Percentiles rank a stretch among this genome's conserved stretches.
Evolutionary conservation across 2,329 filamentous ascomycete species (phyloP).

Genomic region (Hypocrella siamensis): DNA sequence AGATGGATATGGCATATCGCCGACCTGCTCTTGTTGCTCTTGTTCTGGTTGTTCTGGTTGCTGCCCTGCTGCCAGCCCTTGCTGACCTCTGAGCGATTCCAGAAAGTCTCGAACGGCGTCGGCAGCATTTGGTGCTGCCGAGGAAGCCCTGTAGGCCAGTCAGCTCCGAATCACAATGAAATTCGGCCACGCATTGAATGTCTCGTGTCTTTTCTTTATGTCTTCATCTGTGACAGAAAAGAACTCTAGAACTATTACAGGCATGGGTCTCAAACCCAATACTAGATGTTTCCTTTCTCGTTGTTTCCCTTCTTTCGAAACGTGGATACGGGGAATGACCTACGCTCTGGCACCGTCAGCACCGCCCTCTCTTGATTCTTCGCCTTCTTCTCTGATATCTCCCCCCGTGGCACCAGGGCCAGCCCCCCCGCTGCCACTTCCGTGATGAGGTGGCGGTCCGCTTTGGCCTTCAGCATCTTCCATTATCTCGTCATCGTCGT

Average conservation of each 20-base stretch:
- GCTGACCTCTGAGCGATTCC: conserved; percentile 54
- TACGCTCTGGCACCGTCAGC: conserved; percentile 99
- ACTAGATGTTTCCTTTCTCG: conserved; percentile 6
- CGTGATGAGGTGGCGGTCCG: conserved; percentile 38
- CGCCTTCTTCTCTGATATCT: conserved; percentile 80
- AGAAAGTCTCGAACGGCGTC: conserved; percentile 78
- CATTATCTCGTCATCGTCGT: conserved; percentile 40
- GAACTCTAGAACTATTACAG: conserved; percentile 14
- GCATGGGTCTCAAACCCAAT: conserved; percentile 7
- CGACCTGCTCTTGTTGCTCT: too few relatives aligned
- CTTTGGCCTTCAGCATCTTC: conserved; percentile 53
- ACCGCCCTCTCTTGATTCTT: conserved; percentile 77
- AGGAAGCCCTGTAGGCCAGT: conserved; percentile 39
- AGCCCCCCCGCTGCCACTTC: conserved; percentile 60
- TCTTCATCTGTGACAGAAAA: conserved; percentile 12
- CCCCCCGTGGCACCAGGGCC: conserved; percentile 79
- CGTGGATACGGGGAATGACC: conserved; percentile 37
- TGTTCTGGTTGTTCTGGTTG: conserved; percentile 16
- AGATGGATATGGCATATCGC: conserved; percentile 63
- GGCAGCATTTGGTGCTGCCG: conserved; percentile 51
- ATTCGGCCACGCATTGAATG: not conserved
- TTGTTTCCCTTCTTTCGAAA: not conserved
- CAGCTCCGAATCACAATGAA: conserved; percentile 17
- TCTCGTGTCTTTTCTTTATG: conserved; percentile 6
- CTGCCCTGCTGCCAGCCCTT: conserved; percentile 21